Conservation (phyloP, 441 rosid genomes). For the Populus trichocarpa region DNA sequence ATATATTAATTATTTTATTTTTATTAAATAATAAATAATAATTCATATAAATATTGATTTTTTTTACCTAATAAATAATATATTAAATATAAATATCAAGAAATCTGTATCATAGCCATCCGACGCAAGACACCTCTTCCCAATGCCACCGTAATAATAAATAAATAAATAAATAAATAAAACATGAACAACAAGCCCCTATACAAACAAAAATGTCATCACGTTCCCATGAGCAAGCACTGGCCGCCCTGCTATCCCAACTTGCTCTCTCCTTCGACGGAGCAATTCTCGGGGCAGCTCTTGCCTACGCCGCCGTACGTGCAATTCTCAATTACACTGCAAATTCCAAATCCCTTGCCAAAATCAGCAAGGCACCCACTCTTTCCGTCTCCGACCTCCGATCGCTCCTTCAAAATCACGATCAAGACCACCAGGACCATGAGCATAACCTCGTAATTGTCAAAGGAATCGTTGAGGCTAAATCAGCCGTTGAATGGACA, state of each 20-base stretch:
- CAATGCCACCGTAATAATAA: no score
- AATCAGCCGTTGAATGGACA: conserved; percentile 41
- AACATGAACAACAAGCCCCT: not conserved
- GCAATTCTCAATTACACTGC: conserved; percentile 39
- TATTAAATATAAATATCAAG: no score
- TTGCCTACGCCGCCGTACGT: conserved; percentile 62
- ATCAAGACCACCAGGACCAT: not conserved
- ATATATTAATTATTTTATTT: no score
- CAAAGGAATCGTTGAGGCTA: conserved; percentile 61
- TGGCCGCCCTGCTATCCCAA: conserved; percentile 45
- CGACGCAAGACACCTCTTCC: no score
- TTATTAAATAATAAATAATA: no score
- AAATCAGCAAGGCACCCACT: conserved; percentile 48
- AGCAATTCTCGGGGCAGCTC: conserved; percentile 64
- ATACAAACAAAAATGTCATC: not conserved
- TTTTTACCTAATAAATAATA: no score
- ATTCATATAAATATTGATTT: no score
- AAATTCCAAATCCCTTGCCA: conserved; percentile 51
- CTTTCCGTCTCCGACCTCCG: conserved; percentile 62
- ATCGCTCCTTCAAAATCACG: conserved; percentile 35
- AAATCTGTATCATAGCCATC: no score
- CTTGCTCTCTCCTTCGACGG: conserved; percentile 83
- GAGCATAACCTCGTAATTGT: conserved; percentile 41
- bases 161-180: no score
- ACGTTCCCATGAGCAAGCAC: conserved; percentile 46